A percentile compares a stretch with the other conserved stretches of the same genome.
These are phyloP conservation scores for Lactarius indigo DNA, from an alignment of 768 basidiomycete species.

Conservation along the genomic window DNA sequence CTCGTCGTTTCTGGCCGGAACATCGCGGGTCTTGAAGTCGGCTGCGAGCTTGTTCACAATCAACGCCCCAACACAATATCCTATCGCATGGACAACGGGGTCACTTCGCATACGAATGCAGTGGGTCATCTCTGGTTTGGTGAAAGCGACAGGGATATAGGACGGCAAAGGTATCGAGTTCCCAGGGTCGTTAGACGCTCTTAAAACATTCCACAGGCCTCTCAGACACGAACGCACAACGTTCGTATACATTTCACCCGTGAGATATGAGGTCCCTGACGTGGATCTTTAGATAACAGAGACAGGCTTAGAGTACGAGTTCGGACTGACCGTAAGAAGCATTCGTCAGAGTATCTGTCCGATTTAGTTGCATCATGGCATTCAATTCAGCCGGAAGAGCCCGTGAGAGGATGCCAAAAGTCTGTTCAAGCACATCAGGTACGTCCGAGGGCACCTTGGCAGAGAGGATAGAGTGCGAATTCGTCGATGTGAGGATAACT, in stretches of 20 bases:
- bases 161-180: neutral
- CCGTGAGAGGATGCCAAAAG: neutral
- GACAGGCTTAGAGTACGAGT: neutral
- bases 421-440: neutral
- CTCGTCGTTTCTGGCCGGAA: neutral
- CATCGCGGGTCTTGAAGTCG: too few relatives aligned
- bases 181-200: too few relatives aligned
- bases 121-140: too few relatives aligned
- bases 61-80: neutral
- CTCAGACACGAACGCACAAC: neutral
- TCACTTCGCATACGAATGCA: neutral
- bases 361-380: neutral
- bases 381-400: neutral
- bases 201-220: too few relatives aligned
- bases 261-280: neutral
- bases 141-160: neutral
- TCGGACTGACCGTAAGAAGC: neutral
- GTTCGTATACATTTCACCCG: rapidly evolving
- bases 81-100: neutral
- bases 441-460: neutral
- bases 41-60: neutral
- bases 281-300: neutral
- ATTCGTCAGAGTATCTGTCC: neutral
- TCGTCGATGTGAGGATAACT: neutral
- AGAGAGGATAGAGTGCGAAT: neutral